Percentiles rank a stretch among this genome's conserved stretches.
Conservation (phyloP, 305 asterid species). For the Plantago lanceolata region DNA sequence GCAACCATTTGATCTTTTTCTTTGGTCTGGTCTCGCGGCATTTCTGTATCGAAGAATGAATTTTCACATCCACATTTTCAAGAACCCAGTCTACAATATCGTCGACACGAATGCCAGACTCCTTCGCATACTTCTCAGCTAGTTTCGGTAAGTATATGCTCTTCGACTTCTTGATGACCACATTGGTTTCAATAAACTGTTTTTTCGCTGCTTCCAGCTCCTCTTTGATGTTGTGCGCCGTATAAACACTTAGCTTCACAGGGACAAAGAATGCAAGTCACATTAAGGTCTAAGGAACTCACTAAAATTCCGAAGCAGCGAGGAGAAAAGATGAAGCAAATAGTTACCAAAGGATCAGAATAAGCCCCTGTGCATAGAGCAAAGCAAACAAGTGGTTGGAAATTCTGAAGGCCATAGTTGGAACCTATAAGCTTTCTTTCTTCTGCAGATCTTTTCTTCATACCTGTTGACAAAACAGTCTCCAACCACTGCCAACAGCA, state of each 20-base stretch:
- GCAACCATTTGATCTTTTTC: constrained; percentile 47
- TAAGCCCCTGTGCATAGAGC: constrained; percentile 53
- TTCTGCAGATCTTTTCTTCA: constrained; percentile 49
- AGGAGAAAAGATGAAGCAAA: constrained; percentile 11
- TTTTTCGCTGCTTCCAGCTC: constrained; percentile 50
- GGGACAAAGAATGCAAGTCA: neutral
- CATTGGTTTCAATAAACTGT: constrained; percentile 49
- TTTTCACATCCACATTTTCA: constrained; percentile 46
- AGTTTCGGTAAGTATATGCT: constrained; percentile 44
- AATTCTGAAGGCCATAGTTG: constrained; percentile 38
- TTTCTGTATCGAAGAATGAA: constrained; percentile 38
- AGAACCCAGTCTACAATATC: constrained; percentile 41
- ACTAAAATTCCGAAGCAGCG: neutral
- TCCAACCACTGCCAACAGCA: constrained; percentile 50
- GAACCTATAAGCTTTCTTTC: constrained; percentile 42
- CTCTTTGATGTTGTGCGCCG: constrained; percentile 40
- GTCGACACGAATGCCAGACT: constrained; percentile 39
- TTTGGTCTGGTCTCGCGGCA: constrained; percentile 31
- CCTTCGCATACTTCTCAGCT: constrained; percentile 46
- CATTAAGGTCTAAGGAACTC: neutral
- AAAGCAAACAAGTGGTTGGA: constrained; percentile 51
- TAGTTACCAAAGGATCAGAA: constrained; percentile 55
- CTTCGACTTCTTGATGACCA: constrained; percentile 43
- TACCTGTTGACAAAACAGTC: constrained; percentile 48
- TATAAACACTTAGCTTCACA: constrained; percentile 51